Base-by-base conservation (phyloP, 2,329 filamentous ascomycete species). In the Ampelomyces quisqualis region DNA sequence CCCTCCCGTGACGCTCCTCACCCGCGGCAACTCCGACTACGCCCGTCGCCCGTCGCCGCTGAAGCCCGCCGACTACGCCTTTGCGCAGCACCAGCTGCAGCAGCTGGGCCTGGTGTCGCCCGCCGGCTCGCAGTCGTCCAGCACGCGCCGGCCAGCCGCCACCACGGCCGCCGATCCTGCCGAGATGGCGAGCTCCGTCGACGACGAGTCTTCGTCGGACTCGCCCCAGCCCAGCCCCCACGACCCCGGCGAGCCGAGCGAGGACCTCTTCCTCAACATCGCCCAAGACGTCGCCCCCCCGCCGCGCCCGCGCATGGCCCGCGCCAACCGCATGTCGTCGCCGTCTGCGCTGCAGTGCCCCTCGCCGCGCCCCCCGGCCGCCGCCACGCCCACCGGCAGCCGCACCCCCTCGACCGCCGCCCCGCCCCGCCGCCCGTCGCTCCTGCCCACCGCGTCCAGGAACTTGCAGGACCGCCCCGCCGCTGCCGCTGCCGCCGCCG, bases 1-100 rank as follows among this genome's bases (percentile, higher is more conserved):
- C 44, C 75, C 76, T 31, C 75, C 74, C 36, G 71, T 76, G 43
- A 70, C 74, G n/a, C 68, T 76, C 43, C 72, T 74, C 44, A 76
- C 74, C 36, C 73, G 73, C 38, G 57, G 60, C 20, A 55, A 58
- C 40, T 54, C 55, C 11, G 65, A 68, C 45, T 51, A 60, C 45
- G 60, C 59, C 45, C 63, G 65, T 52, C 47, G 57, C 22, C 28
- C 43, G 38, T 45, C 58, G 28, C 60, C 60, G 40, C 62, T 60
- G 40, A 57, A 53, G 45, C 50, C 61, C 21, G 33, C 54, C 43
- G 58, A 64, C 47, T 56, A 52, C 44, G 48, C 53, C 29, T 58
- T 50, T 45, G 51, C 58, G 17, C 58, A 65, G 38, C 60, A 60
- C 40, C 60, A 62, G 34, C 49, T 59, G 28, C 20, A 52, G 15